Conservation (phyloP, 169 alveolate genomes). For the Condylostoma magnum region DNA sequence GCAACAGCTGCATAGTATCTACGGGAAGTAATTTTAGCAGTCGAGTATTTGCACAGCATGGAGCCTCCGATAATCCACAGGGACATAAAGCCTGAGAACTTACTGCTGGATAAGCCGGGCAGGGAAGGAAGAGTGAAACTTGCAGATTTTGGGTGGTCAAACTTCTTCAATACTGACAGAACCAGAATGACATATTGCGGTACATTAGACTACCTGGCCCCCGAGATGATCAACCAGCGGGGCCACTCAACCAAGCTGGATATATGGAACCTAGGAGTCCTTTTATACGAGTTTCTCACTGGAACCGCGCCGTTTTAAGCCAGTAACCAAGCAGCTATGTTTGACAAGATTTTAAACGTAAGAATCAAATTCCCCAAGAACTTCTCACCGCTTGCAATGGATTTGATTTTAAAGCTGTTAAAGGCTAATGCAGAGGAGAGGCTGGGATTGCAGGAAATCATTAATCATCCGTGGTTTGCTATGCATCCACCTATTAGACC, state of each 20-base stretch:
- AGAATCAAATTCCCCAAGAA: conserved; percentile 44
- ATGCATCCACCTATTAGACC: conserved; percentile 22
- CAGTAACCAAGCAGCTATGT: conserved; percentile 25
- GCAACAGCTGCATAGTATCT: conserved; percentile 77
- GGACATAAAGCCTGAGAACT: conserved; percentile 64
- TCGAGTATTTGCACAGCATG: conserved; percentile 78
- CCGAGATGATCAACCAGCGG: conserved; percentile 86
- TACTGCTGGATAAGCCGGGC: conserved; percentile 47
- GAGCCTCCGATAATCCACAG: conserved; percentile 84
- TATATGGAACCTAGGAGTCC: conserved; percentile 90
- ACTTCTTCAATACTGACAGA: conserved; percentile 32
- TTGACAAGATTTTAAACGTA: conserved; percentile 38
- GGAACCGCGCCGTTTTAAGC: conserved; percentile 90
- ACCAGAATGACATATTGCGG: conserved; percentile 85
- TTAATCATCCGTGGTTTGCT: conserved; percentile 69
- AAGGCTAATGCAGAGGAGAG: conserved; percentile 60
- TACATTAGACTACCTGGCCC: conserved; percentile 90
- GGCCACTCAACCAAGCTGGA: conserved; percentile 86
- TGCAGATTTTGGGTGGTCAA: conserved; percentile 56
- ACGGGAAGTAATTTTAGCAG: conserved; percentile 82
- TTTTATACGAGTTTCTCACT: conserved; percentile 86
- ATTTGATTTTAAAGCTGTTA: conserved; percentile 56
- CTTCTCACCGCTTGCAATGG: conserved; percentile 53
- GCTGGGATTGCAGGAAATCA: conserved; percentile 51
- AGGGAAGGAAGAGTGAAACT: conserved; percentile 34